These are phyloP conservation scores for Aspergillus homomorphus DNA, from an alignment of 495 filamentous ascomycete species.

Conservation along the genomic window DNA sequence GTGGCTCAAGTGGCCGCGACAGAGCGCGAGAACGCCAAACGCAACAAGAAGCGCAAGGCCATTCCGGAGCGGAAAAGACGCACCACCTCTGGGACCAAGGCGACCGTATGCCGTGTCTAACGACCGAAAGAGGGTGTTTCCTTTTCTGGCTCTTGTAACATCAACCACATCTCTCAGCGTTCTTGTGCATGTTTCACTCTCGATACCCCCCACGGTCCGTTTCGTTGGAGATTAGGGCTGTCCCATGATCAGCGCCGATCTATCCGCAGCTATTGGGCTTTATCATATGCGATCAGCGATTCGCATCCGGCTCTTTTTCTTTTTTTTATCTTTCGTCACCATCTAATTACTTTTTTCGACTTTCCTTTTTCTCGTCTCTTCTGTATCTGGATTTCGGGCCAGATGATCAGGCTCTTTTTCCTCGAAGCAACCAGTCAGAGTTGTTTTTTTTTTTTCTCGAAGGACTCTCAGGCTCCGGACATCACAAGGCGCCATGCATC, in stretches of 20 bases:
- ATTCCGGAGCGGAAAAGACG: slow-evolving; percentile 32
- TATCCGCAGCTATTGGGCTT: neutral
- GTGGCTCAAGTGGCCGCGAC: slow-evolving; percentile 33
- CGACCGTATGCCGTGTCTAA: slow-evolving; percentile 16
- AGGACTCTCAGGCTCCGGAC: neutral
- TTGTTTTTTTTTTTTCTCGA: neutral
- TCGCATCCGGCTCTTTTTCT: neutral
- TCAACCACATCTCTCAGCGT: slow-evolving; percentile 1
- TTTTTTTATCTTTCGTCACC: slow-evolving; percentile 3
- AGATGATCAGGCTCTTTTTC: neutral
- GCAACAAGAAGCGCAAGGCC: slow-evolving; percentile 37
- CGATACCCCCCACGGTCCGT: slow-evolving; percentile 10
- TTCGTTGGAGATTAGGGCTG: slow-evolving; percentile 8
- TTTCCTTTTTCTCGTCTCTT: neutral
- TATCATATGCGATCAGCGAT: slow-evolving; percentile 11
- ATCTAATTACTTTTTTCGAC: neutral
- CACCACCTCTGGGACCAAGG: slow-evolving; percentile 28
- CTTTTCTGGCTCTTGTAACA: slow-evolving; percentile 4
- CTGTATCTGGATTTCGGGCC: neutral
- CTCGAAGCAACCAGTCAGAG: neutral
- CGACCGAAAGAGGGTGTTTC: neutral
- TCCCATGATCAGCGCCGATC: slow-evolving; percentile 15
- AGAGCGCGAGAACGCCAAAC: slow-evolving; percentile 38
- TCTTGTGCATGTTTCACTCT: slow-evolving; percentile 4
- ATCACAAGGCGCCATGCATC: slow-evolving; percentile 10